Evolutionary conservation across 257 asterid species (phyloP).

Genomic region (Ilex aquifolium): DNA sequence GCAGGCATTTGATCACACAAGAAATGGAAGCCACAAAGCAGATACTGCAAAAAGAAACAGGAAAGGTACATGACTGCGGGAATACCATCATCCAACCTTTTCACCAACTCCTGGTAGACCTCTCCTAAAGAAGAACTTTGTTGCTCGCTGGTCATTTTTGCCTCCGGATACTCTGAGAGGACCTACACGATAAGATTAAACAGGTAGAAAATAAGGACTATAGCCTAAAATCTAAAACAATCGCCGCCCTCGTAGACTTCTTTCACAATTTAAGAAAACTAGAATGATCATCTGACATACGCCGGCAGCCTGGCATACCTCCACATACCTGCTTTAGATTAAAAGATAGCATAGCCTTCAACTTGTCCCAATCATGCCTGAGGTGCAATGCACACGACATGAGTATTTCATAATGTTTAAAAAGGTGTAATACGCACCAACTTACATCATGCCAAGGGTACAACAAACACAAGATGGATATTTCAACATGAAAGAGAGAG

Average conservation of each 20-base stretch:
- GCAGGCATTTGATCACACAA: not conserved
- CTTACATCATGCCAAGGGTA: not conserved
- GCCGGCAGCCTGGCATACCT: constrained; percentile 21
- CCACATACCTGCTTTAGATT: constrained; percentile 72
- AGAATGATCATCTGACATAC: constrained; percentile 1
- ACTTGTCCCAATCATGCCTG: constrained; percentile 85
- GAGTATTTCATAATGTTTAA: constrained; percentile 10
- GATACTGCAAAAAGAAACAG: constrained; percentile 11
- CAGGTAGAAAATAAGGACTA: not conserved
- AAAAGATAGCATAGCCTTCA: constrained; percentile 64
- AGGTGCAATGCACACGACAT: constrained; percentile 18
- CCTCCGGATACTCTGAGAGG: constrained; percentile 82
- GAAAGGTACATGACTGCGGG: constrained; percentile 32
- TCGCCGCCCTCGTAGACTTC: not conserved
- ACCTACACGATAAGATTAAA: constrained; percentile 36
- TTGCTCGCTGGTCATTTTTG: constrained; percentile 62
- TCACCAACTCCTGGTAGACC: constrained; percentile 66
- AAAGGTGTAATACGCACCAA: not conserved
- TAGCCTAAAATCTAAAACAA: not conserved
- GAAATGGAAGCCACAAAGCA: constrained; percentile 9
- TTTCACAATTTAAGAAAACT: constrained; percentile 1
- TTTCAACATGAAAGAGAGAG: too few species aligned
- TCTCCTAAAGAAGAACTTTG: constrained; percentile 74
- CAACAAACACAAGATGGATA: not conserved
- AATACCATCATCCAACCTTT: constrained; percentile 98